These are phyloP conservation scores for Starmerella sp. DNA, from an alignment of 805 yeast species.

Conservation along the genomic window DNA sequence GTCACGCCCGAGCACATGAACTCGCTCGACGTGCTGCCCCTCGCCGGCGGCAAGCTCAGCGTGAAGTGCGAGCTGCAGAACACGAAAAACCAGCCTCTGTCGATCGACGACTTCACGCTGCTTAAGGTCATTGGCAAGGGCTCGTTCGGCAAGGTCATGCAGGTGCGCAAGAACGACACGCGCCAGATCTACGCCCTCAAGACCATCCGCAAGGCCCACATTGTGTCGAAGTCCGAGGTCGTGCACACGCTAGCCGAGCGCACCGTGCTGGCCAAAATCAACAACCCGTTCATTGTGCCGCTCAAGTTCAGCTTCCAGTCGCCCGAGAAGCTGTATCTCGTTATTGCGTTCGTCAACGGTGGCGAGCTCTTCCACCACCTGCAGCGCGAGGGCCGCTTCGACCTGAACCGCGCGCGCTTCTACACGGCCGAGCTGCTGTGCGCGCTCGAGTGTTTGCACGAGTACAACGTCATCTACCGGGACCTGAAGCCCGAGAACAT, in stretches of 20 bases:
- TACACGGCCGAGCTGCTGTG: conserved; percentile 89
- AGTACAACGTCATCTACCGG: conserved; percentile 83
- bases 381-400: conserved; percentile 81
- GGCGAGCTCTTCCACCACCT: conserved; percentile 93
- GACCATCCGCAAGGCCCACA: conserved; percentile 86
- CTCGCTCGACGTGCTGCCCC: conserved; percentile 28
- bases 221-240: conserved; percentile 87
- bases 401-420: conserved; percentile 78
- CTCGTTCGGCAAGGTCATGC: conserved; percentile 98
- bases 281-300: conserved; percentile 93
- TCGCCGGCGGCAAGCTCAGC: conserved; percentile 24
- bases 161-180: conserved; percentile 91
- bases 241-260: conserved; percentile 94
- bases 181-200: conserved; percentile 89
- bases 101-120: conserved; percentile 85
- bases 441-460: conserved; percentile 86
- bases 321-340: conserved; percentile 89
- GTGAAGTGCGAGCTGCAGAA: conserved; percentile 22
- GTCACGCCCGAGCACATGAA: conserved; percentile 22
- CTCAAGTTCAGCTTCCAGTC: conserved; percentile 91
- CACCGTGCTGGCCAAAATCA: conserved; percentile 84
- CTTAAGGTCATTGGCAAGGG: conserved; percentile 96
- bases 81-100: conserved; percentile 40
- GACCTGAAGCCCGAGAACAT: conserved; percentile 96
- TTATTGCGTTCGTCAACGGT: conserved; percentile 87